Percentiles rank a stretch among this genome's conserved stretches.
phyloP scores from a whole-genome alignment of 306 rosid genomes.

The Vigna angularis region DNA sequence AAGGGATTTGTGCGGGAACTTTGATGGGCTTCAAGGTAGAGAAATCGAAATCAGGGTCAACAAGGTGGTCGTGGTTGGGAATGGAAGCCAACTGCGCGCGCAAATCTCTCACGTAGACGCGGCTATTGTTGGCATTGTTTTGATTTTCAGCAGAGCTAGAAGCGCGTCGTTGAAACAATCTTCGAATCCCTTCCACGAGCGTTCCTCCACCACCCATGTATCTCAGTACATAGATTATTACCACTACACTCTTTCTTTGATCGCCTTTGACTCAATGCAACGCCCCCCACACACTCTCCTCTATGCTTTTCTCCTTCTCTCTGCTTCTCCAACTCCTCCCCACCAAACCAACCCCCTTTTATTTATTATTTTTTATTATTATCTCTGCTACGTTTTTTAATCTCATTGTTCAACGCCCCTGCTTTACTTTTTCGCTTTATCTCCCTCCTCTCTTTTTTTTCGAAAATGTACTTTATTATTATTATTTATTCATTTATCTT shows the following conservation, averaged over 20 bases:
- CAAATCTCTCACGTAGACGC: slow-evolving; percentile 46
- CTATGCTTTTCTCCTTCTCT: neutral
- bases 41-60: slow-evolving; percentile 36
- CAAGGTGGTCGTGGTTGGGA: slow-evolving; percentile 29
- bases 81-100: slow-evolving; percentile 50
- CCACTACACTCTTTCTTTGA: slow-evolving; percentile 22
- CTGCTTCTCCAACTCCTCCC: no score
- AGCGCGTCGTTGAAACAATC: slow-evolving; percentile 57
- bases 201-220: slow-evolving; percentile 64
- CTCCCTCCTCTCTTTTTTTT: no score
- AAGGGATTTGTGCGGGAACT: slow-evolving; percentile 43
- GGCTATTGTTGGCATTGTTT: slow-evolving; percentile 1
- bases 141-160: neutral
- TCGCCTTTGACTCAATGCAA: slow-evolving; percentile 44
- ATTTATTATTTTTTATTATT: neutral
- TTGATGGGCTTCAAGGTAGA: slow-evolving; percentile 48
- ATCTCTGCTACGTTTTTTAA: no score
- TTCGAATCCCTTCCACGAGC: slow-evolving; percentile 54
- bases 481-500: neutral
- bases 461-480: neutral
- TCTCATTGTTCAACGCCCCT: neutral
- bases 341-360: neutral
- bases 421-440: neutral
- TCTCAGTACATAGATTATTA: neutral
- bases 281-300: neutral